phyloP scores from a whole-genome alignment of 345 rosid genomes.

The Laguncularia racemosa region DNA sequence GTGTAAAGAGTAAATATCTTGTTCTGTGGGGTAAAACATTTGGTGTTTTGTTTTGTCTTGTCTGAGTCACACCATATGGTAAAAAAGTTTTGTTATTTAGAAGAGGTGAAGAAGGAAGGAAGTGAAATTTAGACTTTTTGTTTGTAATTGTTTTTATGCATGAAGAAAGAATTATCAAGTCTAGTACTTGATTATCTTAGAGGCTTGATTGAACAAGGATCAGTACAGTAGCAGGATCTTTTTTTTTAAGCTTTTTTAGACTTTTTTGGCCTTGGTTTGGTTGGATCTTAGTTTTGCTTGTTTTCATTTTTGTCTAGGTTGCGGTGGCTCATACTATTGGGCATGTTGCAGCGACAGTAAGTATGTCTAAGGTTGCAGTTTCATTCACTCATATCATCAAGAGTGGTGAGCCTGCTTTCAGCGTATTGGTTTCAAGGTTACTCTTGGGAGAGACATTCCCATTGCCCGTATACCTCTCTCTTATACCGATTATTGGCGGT shows the following conservation, averaged over 20 bases:
- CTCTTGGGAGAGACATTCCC: conserved; percentile 89
- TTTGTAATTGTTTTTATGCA: no score
- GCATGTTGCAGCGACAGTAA: conserved; percentile 98
- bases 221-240: no score
- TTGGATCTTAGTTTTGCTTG: conserved; percentile 8
- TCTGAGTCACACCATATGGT: no score
- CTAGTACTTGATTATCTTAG: no score
- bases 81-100: no score
- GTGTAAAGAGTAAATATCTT: no score
- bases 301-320: conserved; percentile 41
- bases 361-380: conserved; percentile 99
- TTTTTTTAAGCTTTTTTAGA: neutral
- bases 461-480: conserved; percentile 68
- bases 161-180: no score
- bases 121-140: no score
- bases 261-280: conserved; percentile 4
- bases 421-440: conserved; percentile 85
- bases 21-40: no score
- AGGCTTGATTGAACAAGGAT: no score
- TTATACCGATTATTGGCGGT: conserved; percentile 95
- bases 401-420: conserved; percentile 98
- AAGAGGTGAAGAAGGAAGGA: no score
- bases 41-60: no score
- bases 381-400: conserved; percentile 98
- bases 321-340: conserved; percentile 99